These are phyloP conservation scores for Colletotrichum incanum DNA, from an alignment of 2,329 filamentous ascomycete species.

Conservation along the genomic window DNA sequence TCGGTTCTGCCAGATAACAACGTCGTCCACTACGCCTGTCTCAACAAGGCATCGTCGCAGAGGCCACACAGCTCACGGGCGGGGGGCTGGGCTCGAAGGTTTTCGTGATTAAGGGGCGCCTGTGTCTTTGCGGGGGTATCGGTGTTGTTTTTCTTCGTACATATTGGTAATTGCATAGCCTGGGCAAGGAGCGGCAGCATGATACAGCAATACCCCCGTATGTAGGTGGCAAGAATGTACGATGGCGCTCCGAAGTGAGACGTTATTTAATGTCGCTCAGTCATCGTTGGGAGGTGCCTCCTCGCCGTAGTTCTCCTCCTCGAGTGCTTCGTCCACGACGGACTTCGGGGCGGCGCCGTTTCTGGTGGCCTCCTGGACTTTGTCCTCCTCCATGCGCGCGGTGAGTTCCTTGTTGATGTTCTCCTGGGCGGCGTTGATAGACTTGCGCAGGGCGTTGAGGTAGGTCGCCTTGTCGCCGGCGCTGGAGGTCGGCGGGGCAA, in stretches of 20 bases:
- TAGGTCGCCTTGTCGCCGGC: constrained; percentile 70
- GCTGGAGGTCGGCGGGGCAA: constrained; percentile 53
- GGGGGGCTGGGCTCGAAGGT: constrained; percentile 57
- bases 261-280: constrained; percentile 41
- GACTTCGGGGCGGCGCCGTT: constrained; percentile 45
- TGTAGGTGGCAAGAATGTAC: constrained; percentile 39
- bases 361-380: constrained; percentile 60
- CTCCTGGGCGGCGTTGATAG: constrained; percentile 73
- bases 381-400: constrained; percentile 81
- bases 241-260: constrained; percentile 27
- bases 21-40: constrained; percentile 87
- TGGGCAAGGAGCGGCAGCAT: constrained; percentile 44
- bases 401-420: constrained; percentile 81
- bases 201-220: constrained; percentile 50
- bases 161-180: constrained; percentile 46
- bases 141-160: constrained; percentile 30
- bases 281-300: constrained; percentile 81
- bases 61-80: constrained; percentile 53
- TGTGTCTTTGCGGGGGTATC: constrained; percentile 16
- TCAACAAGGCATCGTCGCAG: constrained; percentile 64
- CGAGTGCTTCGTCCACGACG: constrained; percentile 67
- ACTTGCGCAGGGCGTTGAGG: constrained; percentile 71
- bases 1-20: constrained; percentile 88
- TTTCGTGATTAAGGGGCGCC: constrained; percentile 47
- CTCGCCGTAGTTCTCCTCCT: constrained; percentile 89